These are phyloP conservation scores for Chenopodium berlandieri DNA, from an alignment of 148 eudicot genomes.

Conservation along the genomic window DNA sequence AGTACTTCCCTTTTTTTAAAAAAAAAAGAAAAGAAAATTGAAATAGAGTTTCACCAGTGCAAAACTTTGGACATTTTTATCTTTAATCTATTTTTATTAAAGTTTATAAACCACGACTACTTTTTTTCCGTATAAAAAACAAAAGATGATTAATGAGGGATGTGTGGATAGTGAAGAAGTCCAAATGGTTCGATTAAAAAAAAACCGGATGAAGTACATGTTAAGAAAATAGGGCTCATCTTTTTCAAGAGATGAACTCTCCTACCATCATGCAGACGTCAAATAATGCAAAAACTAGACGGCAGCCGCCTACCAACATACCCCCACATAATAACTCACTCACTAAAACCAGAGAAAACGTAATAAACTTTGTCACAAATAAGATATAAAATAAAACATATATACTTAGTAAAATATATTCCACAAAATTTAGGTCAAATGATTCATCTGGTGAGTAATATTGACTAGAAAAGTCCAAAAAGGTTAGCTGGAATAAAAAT, in stretches of 20 bases:
- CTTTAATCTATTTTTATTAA: too few relatives aligned
- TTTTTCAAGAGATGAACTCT: background rate
- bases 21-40: too few relatives aligned
- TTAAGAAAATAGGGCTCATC: background rate
- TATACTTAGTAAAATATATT: too few relatives aligned
- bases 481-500: background rate
- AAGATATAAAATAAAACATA: too few relatives aligned
- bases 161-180: too few relatives aligned
- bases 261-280: background rate
- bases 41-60: too few relatives aligned
- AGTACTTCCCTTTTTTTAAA: too few relatives aligned
- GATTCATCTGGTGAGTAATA: background rate
- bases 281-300: background rate
- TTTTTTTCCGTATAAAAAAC: too few relatives aligned
- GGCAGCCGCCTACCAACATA: background rate
- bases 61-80: too few relatives aligned
- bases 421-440: background rate
- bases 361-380: background rate
- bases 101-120: too few relatives aligned
- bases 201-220: background rate
- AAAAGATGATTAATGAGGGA: too few relatives aligned
- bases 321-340: background rate
- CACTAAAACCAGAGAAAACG: background rate
- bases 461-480: background rate
- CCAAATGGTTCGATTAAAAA: too few relatives aligned